These are phyloP conservation scores for Emmonsia crescens DNA, from an alignment of 2,329 filamentous ascomycete genomes.

Conservation along the genomic window DNA sequence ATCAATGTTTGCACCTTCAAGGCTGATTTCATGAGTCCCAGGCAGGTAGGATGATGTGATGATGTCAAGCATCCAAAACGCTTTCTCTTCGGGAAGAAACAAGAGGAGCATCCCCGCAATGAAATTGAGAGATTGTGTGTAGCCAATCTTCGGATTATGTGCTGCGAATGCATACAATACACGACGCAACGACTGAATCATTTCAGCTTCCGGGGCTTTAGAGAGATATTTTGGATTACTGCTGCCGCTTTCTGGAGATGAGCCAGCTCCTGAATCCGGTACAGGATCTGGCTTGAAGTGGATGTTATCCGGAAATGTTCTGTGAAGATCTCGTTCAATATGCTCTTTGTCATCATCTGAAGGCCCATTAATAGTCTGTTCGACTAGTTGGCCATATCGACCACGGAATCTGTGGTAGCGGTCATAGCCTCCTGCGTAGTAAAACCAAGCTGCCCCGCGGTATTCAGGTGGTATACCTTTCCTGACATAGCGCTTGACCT, in stretches of 20 bases:
- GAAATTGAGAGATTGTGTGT: conserved; percentile 94
- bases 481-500: conserved; percentile 79
- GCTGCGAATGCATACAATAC: conserved; percentile 84
- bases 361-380: conserved; percentile 53
- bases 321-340: conserved; percentile 85
- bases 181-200: conserved; percentile 70
- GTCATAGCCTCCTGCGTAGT: conserved; percentile 78
- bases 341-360: conserved; percentile 69
- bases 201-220: conserved; percentile 53
- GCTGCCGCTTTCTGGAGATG: conserved; percentile 12
- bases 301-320: conserved; percentile 90
- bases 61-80: conserved; percentile 87
- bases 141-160: conserved; percentile 83
- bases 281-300: conserved; percentile 62
- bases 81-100: conserved; percentile 84
- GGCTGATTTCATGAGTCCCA: conserved; percentile 78
- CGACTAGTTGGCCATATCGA: conserved; percentile 61
- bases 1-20: conserved; percentile 89
- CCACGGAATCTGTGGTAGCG: conserved; percentile 66
- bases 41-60: conserved; percentile 82
- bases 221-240: conserved; percentile 27
- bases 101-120: conserved; percentile 79
- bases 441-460: conserved; percentile 95
- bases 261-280: conserved; percentile 15
- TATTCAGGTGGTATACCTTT: conserved; percentile 92